phyloP scores from a whole-genome alignment of 1,139 yeast genomes.

The Nadsonia commutata region DNA sequence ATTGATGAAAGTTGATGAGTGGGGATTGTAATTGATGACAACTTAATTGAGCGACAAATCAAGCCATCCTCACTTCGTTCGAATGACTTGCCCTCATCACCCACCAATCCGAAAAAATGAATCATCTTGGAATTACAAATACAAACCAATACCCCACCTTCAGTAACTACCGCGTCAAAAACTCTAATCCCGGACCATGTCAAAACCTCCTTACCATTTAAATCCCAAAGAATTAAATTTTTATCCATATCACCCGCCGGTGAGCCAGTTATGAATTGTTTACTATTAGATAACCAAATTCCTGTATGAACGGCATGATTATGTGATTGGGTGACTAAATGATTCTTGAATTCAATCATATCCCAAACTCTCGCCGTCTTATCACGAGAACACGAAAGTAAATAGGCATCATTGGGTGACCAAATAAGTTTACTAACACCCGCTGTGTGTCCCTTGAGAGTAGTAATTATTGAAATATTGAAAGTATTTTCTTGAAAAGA shows the following conservation, averaged over 20 bases:
- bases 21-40: not conserved
- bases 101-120: not conserved
- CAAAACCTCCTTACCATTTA: not conserved
- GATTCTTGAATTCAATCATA: constrained; percentile 21
- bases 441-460: constrained; percentile 35
- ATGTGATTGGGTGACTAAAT: constrained; percentile 15
- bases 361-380: constrained; percentile 56
- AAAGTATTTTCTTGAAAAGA: no score
- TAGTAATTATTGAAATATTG: no score
- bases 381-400: constrained; percentile 58
- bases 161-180: not conserved
- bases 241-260: constrained; percentile 43
- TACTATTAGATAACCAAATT: constrained; percentile 54
- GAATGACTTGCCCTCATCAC: not conserved
- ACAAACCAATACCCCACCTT: not conserved
- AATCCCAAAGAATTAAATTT: constrained; percentile 42
- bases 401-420: constrained; percentile 55
- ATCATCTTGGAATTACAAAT: not conserved
- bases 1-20: not conserved
- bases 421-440: constrained; percentile 59
- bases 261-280: constrained; percentile 50
- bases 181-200: not conserved
- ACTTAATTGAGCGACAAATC: not conserved
- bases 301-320: constrained; percentile 41
- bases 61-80: not conserved